Evolutionary conservation across 208 protist species (phyloP), one percentile per base, ranked within the genome.

Genomic region (Crithidia mellificae): DNA sequence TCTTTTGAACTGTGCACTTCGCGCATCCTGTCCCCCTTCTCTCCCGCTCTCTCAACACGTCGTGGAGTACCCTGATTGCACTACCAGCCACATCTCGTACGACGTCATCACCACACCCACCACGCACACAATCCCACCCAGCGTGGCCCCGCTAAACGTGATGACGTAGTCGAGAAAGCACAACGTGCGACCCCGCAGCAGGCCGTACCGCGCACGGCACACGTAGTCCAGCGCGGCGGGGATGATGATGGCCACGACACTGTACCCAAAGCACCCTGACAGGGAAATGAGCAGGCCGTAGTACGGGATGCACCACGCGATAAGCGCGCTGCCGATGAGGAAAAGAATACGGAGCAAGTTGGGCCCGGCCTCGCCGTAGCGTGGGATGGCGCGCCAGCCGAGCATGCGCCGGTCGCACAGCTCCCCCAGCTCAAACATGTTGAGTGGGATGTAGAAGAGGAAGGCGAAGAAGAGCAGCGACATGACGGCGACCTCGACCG

Each of bases 381-480:
- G 57, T 0, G 78, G 78, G 15, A 84, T 65, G 12, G 44, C 27
- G 36, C 74, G 68, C 57, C 78, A 68, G 6, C 78, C 78, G 11
- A 84, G 69, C 38, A 84, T 25, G 59, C 78, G 78, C 2, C 74
- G 68, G 41, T 84, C 78, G 20, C 59, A 61, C 50, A 80, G 44
- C 74, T 84, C 78, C 8, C 59, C 73, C 8, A 84, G 39, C 32
- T 52, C 64, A 57, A 84, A 84, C 29, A 79, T 69, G 25, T 62
- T 17, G 43, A 71, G 64, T 4, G 78, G 78, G 63, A 84, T 77
- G 67, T 80, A 71, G 19, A 67, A 74, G n/a, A 84, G 38, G 50
- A 78, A 80, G 34, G 73, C 69, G 34, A 84, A 69, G 74, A 84
- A 84, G 63, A 84, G 72, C 7, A 84, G 63, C 36, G 74, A 59